Evolutionary conservation across 352 stramenopile genomes (phyloP).

Genomic region (Hyaloperonospora brassicae): DNA sequence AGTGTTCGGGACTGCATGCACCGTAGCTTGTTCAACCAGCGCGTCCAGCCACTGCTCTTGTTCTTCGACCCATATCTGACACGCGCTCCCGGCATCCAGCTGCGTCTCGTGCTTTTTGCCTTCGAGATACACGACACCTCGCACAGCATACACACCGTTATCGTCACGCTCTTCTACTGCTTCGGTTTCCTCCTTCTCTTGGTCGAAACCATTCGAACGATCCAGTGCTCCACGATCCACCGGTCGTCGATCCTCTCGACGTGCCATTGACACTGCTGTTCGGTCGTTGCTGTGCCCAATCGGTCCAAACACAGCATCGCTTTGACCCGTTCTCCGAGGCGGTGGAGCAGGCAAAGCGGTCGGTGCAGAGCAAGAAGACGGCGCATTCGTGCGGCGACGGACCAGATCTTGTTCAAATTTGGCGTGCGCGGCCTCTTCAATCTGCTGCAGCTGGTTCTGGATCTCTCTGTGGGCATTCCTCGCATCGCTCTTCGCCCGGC

Average conservation of each 20-base stretch:
- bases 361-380: constrained; percentile 17
- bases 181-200: constrained; percentile 7
- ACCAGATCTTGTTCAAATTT: constrained; percentile 56
- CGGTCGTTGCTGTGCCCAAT: constrained; percentile 1
- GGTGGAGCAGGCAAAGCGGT: constrained; percentile 8
- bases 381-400: constrained; percentile 6
- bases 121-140: constrained; percentile 70
- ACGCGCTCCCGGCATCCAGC: constrained; percentile 57
- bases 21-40: constrained; percentile 52
- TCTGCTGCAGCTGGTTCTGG: constrained; percentile 56
- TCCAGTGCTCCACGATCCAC: not conserved
- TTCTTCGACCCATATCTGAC: constrained; percentile 77
- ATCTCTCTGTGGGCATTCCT: constrained; percentile 46
- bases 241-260: too few species aligned
- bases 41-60: constrained; percentile 68
- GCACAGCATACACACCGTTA: constrained; percentile 60
- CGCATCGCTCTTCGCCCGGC: constrained; percentile 59
- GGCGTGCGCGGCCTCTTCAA: constrained; percentile 56
- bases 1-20: constrained; percentile 63
- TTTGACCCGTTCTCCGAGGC: constrained; percentile 10
- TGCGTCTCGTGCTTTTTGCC: constrained; percentile 70
- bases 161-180: constrained; percentile 49
- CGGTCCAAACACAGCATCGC: not conserved
- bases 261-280: not conserved
- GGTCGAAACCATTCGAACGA: not conserved